Evolutionary conservation across 495 filamentous ascomycete species (phyloP).

Genomic region (Parmelia sp.): DNA sequence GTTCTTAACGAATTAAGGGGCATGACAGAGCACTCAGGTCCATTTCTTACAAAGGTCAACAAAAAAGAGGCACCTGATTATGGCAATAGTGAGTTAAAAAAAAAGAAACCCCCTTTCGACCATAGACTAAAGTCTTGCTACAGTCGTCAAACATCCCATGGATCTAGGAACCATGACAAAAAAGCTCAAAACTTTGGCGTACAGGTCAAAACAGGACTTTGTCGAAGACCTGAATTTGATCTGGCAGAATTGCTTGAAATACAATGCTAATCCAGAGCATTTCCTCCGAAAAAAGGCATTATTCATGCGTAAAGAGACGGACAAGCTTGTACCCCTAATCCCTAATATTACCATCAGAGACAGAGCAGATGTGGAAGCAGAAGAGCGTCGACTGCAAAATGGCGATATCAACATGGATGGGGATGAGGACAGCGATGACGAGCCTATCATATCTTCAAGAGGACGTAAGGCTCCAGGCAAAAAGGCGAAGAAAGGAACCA

Average conservation of each 20-base stretch:
- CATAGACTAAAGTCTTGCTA: conserved; percentile 11
- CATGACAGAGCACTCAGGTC: conserved; percentile 89
- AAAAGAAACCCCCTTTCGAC: background rate
- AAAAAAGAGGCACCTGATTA: conserved; percentile 97
- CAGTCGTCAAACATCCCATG: conserved; percentile 97
- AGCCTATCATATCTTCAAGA: conserved; percentile 95
- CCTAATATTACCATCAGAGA: conserved; percentile 86
- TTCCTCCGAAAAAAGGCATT: conserved; percentile 88
- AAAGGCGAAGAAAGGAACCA: conserved; percentile 71
- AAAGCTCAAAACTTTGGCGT: conserved; percentile 79
- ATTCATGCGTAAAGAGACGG: conserved; percentile 92
- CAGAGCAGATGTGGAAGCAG: conserved; percentile 91
- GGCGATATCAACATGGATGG: conserved; percentile 68
- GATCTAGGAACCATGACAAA: conserved; percentile 97
- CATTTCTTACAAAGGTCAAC: conserved; percentile 87
- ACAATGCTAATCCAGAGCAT: conserved; percentile 85
- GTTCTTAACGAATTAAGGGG: conserved; percentile 94
- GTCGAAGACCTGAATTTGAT: conserved; percentile 89
- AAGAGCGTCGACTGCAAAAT: conserved; percentile 77
- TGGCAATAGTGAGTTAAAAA: conserved; percentile 60
- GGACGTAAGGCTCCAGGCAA: conserved; percentile 82
- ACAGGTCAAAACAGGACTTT: conserved; percentile 93
- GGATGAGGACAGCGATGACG: conserved; percentile 88
- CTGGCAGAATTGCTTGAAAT: conserved; percentile 92
- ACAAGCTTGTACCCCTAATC: conserved; percentile 90